phyloP scores from a whole-genome alignment of 805 yeast genomes.

The Suhomyces sp. region DNA sequence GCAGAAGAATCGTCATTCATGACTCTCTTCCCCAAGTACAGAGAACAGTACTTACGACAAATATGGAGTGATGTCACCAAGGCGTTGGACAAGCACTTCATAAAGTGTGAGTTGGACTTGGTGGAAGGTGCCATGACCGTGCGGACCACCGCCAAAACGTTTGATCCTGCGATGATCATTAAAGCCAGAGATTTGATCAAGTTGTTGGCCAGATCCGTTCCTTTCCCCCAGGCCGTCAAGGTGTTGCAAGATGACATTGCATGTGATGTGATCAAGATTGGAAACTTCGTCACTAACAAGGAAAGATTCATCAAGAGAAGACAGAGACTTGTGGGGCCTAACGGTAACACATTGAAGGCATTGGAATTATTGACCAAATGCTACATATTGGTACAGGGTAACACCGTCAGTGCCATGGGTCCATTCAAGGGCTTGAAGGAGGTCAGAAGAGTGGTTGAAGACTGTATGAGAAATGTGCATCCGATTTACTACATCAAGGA shows the following conservation, averaged over 20 bases:
- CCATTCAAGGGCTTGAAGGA: constrained; percentile 91
- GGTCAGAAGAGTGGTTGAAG: constrained; percentile 91
- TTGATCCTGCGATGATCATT: constrained; percentile 88
- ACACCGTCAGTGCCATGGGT: constrained; percentile 96
- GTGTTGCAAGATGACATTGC: constrained; percentile 89
- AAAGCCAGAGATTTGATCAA: constrained; percentile 95
- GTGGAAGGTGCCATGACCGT: constrained; percentile 98
- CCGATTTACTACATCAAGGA: constrained; percentile 98
- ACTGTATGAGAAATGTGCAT: constrained; percentile 94
- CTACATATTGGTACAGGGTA: constrained; percentile 94
- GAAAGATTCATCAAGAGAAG: constrained; percentile 94
- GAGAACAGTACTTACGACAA: constrained; percentile 84
- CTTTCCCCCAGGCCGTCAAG: constrained; percentile 93
- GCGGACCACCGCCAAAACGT: constrained; percentile 91
- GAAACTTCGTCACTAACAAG: constrained; percentile 82
- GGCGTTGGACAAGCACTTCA: constrained; percentile 67
- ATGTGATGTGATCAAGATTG: constrained; percentile 95
- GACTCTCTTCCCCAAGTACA: constrained; percentile 93
- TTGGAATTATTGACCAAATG: constrained; percentile 93
- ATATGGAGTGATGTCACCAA: constrained; percentile 93
- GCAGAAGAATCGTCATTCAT: constrained; percentile 95
- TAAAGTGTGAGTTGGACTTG: constrained; percentile 82
- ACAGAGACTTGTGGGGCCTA: constrained; percentile 95
- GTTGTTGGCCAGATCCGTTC: constrained; percentile 91
- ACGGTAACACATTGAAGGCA: constrained; percentile 94